Evolutionary conservation across 2,329 filamentous ascomycete genomes (phyloP).

Genomic region (Fusarium sp.): DNA sequence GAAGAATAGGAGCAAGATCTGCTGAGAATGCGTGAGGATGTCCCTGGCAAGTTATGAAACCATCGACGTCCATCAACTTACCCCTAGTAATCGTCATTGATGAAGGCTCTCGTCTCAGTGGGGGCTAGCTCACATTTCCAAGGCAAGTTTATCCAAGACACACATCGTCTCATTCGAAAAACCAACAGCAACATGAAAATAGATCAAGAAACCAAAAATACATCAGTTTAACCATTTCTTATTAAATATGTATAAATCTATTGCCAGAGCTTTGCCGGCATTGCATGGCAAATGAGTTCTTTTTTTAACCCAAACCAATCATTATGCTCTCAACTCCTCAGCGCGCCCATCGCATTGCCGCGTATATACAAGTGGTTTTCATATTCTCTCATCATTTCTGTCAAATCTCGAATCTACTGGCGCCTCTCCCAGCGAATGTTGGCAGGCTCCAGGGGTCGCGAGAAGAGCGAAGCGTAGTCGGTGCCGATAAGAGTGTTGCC

Average conservation of each 20-base stretch:
- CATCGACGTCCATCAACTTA: background rate
- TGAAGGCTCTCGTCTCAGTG: slow-evolving; percentile 14
- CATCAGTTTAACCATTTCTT: slow-evolving; percentile 36
- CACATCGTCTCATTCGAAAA: slow-evolving; percentile 4
- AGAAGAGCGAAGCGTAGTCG: slow-evolving; percentile 75
- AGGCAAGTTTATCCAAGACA: background rate
- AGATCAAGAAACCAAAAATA: background rate
- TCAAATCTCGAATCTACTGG: slow-evolving; percentile 47
- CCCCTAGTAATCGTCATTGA: slow-evolving; percentile 32
- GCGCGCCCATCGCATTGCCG: slow-evolving; percentile 39
- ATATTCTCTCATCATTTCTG: slow-evolving; percentile 26
- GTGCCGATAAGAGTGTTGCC: slow-evolving; percentile 71
- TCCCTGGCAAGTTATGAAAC: background rate
- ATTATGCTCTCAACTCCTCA: slow-evolving; percentile 43
- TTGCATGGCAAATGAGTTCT: slow-evolving; percentile 34
- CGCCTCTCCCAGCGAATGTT: slow-evolving; percentile 78
- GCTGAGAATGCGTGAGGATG: background rate
- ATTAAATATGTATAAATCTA: slow-evolving; percentile 43
- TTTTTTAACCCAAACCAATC: slow-evolving; percentile 39
- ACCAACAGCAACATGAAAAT: background rate
- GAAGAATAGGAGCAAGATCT: background rate
- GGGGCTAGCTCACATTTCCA: slow-evolving; percentile 19
- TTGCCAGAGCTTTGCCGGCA: slow-evolving; percentile 35
- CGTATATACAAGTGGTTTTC: slow-evolving; percentile 42
- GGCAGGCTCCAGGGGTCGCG: slow-evolving; percentile 73